These are phyloP conservation scores for Madurella fahalii DNA, from an alignment of 2,329 filamentous ascomycete species.

Conservation along the genomic window DNA sequence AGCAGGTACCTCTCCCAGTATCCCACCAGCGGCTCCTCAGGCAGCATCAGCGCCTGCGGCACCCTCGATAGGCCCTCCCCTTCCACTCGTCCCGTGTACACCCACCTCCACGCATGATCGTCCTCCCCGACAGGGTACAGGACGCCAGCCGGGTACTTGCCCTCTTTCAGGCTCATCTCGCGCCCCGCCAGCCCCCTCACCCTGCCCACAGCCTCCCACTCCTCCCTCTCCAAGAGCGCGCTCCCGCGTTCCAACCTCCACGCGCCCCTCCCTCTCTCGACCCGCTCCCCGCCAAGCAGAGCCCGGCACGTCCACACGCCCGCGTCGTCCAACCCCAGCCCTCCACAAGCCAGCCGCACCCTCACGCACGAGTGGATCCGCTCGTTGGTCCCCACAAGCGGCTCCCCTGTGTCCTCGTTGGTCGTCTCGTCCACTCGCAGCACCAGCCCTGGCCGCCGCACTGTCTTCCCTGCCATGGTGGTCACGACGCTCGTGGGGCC, in stretches of 20 bases:
- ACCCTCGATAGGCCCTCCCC: conserved; percentile 18
- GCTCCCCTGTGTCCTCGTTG: conserved; percentile 34
- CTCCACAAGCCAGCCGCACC: conserved; percentile 29
- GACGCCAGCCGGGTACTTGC: conserved; percentile 20
- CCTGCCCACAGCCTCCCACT: conserved; percentile 4
- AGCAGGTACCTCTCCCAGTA: conserved; percentile 33
- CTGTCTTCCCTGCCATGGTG: conserved; percentile 27
- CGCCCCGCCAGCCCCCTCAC: conserved; percentile 5
- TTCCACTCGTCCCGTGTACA: conserved; percentile 20
- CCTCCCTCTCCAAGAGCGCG: background rate
- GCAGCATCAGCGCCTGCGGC: conserved; percentile 25
- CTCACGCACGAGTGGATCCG: conserved; percentile 33
- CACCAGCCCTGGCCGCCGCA: conserved; percentile 35
- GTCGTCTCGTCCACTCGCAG: conserved; percentile 36
- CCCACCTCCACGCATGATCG: conserved; percentile 32
- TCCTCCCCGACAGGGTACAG: conserved; percentile 26
- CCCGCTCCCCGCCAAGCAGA: conserved; percentile 16
- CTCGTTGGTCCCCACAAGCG: conserved; percentile 37
- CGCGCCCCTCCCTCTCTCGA: conserved; percentile 11
- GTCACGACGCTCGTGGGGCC: conserved; percentile 26
- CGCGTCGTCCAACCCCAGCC: conserved; percentile 34
- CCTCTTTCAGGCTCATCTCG: conserved; percentile 13
- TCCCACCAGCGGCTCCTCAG: conserved; percentile 33
- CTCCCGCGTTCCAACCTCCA: conserved; percentile 27
- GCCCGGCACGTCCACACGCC: conserved; percentile 29